phyloP scores from a whole-genome alignment of 805 yeast genomes.

The Cyberlindnera nakhonratchasimensis region DNA sequence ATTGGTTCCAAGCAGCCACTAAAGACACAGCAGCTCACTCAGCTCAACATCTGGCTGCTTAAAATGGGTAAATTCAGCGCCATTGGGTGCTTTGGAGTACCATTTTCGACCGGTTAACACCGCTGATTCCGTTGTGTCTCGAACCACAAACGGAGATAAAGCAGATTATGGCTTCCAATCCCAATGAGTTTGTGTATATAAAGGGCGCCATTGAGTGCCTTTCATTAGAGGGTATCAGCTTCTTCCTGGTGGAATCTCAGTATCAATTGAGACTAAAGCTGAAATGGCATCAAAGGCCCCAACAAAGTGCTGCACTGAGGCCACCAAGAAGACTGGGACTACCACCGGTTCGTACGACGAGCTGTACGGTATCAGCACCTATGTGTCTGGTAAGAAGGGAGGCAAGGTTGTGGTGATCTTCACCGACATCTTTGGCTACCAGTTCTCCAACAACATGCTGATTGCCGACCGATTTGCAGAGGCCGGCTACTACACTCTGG shows the following conservation, averaged over 20 bases:
- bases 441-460: slow-evolving; percentile 51
- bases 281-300: slow-evolving; percentile 48
- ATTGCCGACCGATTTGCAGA: slow-evolving; percentile 65
- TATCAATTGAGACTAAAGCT: background rate
- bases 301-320: slow-evolving; percentile 22
- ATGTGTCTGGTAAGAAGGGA: slow-evolving; percentile 40
- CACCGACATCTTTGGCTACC: slow-evolving; percentile 68
- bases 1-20: too few species aligned
- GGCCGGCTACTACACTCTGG: slow-evolving; percentile 57
- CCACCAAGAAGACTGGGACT: slow-evolving; percentile 42
- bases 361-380: slow-evolving; percentile 42
- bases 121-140: background rate
- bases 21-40: too few species aligned
- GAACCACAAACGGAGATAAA: background rate
- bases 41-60: too few species aligned
- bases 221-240: background rate
- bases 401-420: slow-evolving; percentile 55
- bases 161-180: too few species aligned
- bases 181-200: too few species aligned
- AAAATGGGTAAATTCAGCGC: background rate
- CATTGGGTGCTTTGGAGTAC: background rate
- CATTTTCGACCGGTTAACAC: background rate
- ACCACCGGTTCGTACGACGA: slow-evolving; percentile 41
- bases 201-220: too few species aligned
- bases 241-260: background rate